Conservation (phyloP, 139 green algal genomes). For the Chlorella sp. region DNA sequence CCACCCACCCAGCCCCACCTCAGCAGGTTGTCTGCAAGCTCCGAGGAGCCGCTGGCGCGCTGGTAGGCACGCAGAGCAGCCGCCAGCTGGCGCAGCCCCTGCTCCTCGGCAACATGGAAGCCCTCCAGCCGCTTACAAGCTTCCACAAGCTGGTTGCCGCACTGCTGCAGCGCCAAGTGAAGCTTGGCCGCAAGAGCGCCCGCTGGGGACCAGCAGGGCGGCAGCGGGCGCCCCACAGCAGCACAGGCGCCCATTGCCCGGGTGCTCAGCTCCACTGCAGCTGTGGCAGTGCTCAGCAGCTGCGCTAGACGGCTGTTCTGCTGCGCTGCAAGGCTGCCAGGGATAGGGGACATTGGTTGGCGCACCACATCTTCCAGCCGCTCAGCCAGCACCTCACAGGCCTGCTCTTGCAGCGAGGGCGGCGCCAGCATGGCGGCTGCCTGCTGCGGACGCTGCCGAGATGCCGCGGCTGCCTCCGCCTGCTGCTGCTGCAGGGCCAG, state of each 20-base stretch:
- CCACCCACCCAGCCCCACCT: neutral
- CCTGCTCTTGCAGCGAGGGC: neutral
- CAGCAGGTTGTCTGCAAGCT: conserved; percentile 34
- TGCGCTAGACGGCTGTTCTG: conserved; percentile 27
- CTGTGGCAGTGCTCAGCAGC: neutral
- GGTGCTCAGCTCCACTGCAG: neutral
- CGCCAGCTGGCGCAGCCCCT: neutral
- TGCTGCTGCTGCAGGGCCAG: neutral
- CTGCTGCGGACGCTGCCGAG: neutral
- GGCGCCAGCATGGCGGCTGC: neutral
- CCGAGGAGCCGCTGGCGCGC: neutral
- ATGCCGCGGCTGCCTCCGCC: neutral
- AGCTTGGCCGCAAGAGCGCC: conserved; percentile 13
- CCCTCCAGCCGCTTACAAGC: conserved; percentile 29
- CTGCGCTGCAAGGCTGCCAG: neutral
- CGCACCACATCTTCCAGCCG: conserved; percentile 32
- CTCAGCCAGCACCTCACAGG: neutral
- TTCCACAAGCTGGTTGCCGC: conserved; percentile 24
- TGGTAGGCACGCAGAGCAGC: conserved; percentile 16
- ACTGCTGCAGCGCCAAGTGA: conserved; percentile 21
- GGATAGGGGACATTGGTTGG: neutral
- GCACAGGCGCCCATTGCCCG: neutral
- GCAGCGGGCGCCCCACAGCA: neutral
- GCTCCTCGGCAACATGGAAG: conserved; percentile 2
- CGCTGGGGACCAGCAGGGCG: conserved; percentile 15